These are phyloP conservation scores for Pythium phragmiticola DNA, from an alignment of 352 stramenopile species.

Conservation along the genomic window DNA sequence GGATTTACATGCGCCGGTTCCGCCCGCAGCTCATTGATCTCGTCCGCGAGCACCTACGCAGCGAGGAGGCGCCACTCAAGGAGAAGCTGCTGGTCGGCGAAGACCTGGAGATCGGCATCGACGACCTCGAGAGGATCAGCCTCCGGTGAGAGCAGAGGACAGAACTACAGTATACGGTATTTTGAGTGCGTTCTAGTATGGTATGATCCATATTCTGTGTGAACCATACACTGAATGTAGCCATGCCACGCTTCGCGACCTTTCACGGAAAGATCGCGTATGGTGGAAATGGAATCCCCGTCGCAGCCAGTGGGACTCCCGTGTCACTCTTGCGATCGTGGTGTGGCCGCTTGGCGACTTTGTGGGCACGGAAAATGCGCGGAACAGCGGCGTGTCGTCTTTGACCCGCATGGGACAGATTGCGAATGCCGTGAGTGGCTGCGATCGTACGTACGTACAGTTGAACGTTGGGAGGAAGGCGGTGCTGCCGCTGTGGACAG, in stretches of 20 bases:
- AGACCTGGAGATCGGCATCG: neutral
- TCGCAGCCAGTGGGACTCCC: neutral
- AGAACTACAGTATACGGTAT: too few relatives aligned
- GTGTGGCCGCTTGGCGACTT: neutral
- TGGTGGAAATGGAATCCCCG: neutral
- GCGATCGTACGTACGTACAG: neutral
- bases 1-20: slow-evolving; percentile 55
- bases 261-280: too few relatives aligned
- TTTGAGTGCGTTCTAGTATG: neutral
- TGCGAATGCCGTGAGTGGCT: neutral
- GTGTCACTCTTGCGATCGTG: neutral
- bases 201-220: neutral
- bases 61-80: neutral
- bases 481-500: neutral
- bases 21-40: slow-evolving; percentile 60
- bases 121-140: neutral
- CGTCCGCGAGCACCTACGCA: slow-evolving; percentile 40
- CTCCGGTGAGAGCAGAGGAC: neutral
- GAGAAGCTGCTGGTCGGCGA: neutral
- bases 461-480: neutral
- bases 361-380: neutral
- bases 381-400: neutral
- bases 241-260: neutral
- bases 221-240: neutral
- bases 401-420: neutral